A percentile compares a stretch with the other conserved stretches of the same genome.
These are phyloP conservation scores for Dioscorea zingiberensis DNA, from an alignment of 106 monocot species.

Conservation along the genomic window DNA sequence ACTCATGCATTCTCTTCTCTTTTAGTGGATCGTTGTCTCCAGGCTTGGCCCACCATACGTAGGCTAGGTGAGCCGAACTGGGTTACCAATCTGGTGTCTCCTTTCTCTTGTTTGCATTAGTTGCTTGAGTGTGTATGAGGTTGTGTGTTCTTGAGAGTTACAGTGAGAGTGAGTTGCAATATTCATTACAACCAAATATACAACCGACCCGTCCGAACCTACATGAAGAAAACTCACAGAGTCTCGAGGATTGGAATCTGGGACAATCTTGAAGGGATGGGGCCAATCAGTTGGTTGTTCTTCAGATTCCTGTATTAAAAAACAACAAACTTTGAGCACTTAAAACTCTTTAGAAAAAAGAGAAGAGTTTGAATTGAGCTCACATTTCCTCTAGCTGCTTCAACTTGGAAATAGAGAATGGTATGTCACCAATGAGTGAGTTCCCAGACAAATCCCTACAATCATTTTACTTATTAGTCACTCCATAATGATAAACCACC, in stretches of 20 bases:
- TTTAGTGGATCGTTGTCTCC: too few relatives aligned
- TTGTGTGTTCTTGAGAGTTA: too few relatives aligned
- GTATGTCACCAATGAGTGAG: constrained; percentile 73
- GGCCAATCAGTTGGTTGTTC: constrained; percentile 77
- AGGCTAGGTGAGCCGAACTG: too few relatives aligned
- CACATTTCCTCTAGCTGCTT: constrained; percentile 89
- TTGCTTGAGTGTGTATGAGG: too few relatives aligned
- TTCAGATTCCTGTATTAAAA: constrained; percentile 57
- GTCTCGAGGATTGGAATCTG: constrained; percentile 91
- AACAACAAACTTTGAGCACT: background rate
- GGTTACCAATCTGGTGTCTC: too few relatives aligned
- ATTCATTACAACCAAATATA: too few relatives aligned
- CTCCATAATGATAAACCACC: constrained; percentile 4
- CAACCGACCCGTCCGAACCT: too few relatives aligned
- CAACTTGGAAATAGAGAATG: constrained; percentile 90
- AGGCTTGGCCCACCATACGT: too few relatives aligned
- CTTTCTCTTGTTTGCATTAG: too few relatives aligned
- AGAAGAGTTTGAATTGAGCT: constrained; percentile 1
- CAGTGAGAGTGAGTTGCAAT: too few relatives aligned
- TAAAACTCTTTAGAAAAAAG: background rate
- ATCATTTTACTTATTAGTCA: background rate
- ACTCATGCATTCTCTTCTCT: too few relatives aligned
- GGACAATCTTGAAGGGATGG: constrained; percentile 88
- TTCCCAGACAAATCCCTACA: constrained; percentile 83
- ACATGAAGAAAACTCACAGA: constrained; percentile 54